phyloP scores from a whole-genome alignment of 345 rosid genomes.

The Lumnitzera racemosa region DNA sequence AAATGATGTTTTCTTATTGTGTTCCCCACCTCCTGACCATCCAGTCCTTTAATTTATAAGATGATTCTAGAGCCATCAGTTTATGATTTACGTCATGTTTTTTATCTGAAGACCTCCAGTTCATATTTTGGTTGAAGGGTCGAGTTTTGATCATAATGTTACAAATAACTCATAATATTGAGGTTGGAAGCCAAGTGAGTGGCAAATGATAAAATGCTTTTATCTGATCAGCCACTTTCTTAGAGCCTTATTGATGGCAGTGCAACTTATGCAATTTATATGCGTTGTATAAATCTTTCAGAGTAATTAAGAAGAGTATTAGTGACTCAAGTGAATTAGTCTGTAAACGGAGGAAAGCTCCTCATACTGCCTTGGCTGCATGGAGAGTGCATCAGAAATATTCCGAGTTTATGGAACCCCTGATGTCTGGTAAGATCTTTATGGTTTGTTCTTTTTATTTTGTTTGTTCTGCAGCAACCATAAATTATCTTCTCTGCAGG shows the following conservation, averaged over 20 bases:
- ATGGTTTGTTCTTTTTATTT: constrained; percentile 1
- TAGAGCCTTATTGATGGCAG: too few relatives aligned
- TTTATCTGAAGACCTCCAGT: too few relatives aligned
- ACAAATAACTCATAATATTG: too few relatives aligned
- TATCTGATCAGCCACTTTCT: too few relatives aligned
- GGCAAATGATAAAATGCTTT: too few relatives aligned
- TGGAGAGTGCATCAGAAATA: constrained; percentile 32
- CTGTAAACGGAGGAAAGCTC: constrained; percentile 38
- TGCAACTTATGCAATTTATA: neutral
- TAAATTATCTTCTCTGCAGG: constrained; percentile 32
- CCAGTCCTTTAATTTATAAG: too few relatives aligned
- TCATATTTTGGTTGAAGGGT: too few relatives aligned
- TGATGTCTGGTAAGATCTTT: constrained; percentile 52
- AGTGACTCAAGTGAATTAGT: constrained; percentile 59
- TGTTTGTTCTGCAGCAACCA: constrained; percentile 6
- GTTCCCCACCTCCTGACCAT: neutral
- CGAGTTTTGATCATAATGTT: too few relatives aligned
- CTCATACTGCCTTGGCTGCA: constrained; percentile 26
- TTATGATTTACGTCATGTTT: too few relatives aligned
- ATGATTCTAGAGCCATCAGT: too few relatives aligned
- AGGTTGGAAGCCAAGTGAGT: too few relatives aligned
- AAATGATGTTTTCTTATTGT: neutral
- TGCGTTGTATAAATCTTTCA: constrained; percentile 17
- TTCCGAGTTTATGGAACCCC: constrained; percentile 35
- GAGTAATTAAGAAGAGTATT: constrained; percentile 42